Conservation (phyloP, 306 rosid genomes). For the Dalbergia cochinchinensis region DNA sequence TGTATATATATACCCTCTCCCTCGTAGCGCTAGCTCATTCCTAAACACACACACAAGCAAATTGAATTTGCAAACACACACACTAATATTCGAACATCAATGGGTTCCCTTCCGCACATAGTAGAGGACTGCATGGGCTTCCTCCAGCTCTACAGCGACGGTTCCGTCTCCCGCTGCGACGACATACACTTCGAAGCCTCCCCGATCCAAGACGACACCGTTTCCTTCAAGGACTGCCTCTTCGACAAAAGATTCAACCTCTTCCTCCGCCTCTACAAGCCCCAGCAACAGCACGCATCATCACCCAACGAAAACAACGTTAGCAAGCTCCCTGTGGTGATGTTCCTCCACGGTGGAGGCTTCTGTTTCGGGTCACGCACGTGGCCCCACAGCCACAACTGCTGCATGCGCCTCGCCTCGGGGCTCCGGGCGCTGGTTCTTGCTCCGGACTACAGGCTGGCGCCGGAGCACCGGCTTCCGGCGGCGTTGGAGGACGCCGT, state of each 20-base stretch:
- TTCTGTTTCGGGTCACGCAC: conserved; percentile 84
- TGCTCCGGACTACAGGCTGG: conserved; percentile 79
- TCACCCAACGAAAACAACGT: not conserved
- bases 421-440: conserved; percentile 62
- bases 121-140: conserved; percentile 96
- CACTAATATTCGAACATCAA: not conserved
- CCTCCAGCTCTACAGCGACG: conserved; percentile 84
- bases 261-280: conserved; percentile 76
- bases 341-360: conserved; percentile 90
- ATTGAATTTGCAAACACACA: not conserved
- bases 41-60: not conserved
- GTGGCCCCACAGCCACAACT: conserved; percentile 87
- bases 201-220: conserved; percentile 54
- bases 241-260: conserved; percentile 62
- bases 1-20: not conserved
- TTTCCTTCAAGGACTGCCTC: conserved; percentile 62
- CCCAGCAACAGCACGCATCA: conserved; percentile 5
- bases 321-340: conserved; percentile 55
- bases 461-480: conserved; percentile 85
- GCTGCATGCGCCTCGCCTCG: conserved; percentile 70
- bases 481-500: conserved; percentile 80
- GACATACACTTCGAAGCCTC: conserved; percentile 59
- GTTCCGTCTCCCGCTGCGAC: conserved; percentile 68
- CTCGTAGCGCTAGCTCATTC: not conserved
- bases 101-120: conserved; percentile 81